A percentile compares a stretch with the other conserved stretches of the same genome.
Conservation (phyloP, 441 rosid species). For the Arabidopsis lyrata region DNA sequence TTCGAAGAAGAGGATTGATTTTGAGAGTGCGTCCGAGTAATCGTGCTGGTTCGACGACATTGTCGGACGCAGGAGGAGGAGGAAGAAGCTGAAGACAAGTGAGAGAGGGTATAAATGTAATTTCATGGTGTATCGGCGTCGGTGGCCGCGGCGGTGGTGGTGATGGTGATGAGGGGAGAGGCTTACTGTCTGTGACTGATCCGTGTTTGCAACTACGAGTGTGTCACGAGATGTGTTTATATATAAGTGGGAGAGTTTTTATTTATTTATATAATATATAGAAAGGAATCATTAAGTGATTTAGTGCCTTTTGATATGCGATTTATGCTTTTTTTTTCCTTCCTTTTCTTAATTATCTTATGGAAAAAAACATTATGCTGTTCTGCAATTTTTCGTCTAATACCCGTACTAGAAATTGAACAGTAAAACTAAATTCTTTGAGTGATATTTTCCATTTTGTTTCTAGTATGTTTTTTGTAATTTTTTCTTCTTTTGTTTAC, state of each 20-base stretch:
- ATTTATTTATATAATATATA: too few relatives aligned
- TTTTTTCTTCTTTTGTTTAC: neutral
- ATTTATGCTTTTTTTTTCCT: too few relatives aligned
- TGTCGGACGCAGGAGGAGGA: conserved; percentile 11
- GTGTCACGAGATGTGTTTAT: conserved; percentile 41
- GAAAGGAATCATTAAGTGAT: too few relatives aligned
- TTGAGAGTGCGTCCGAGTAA: conserved; percentile 78
- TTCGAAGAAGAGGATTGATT: conserved; percentile 91
- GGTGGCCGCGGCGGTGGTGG: conserved; percentile 4
- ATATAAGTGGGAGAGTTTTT: neutral
- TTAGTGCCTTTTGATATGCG: too few relatives aligned
- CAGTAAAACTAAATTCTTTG: too few relatives aligned
- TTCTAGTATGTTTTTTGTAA: neutral
- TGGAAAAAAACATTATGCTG: too few relatives aligned
- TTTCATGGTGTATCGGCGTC: conserved; percentile 34
- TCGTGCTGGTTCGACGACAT: conserved; percentile 57
- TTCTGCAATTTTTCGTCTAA: too few relatives aligned
- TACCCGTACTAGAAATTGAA: too few relatives aligned
- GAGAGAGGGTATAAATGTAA: conserved; percentile 12
- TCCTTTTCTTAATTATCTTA: too few relatives aligned
- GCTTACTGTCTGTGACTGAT: conserved; percentile 30
- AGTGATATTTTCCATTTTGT: neutral
- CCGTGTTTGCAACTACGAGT: conserved; percentile 17
- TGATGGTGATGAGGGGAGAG: neutral
- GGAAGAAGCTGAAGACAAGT: neutral